Base-by-base conservation (phyloP, 2,329 filamentous ascomycete genomes). In the Triangularia setosa region DNA sequence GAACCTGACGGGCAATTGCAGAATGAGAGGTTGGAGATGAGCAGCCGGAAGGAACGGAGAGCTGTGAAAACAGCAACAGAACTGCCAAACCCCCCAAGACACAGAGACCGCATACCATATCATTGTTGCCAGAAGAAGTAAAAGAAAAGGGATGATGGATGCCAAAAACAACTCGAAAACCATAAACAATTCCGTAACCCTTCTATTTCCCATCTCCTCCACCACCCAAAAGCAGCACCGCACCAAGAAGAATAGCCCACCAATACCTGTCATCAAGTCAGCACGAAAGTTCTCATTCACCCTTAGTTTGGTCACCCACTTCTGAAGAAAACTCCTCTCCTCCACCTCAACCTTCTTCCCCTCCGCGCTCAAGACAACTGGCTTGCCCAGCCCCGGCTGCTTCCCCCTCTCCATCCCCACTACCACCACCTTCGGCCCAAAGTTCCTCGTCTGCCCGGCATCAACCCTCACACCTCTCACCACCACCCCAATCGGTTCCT, bases 301-400 rank as follows among this genome's bases (percentile, higher is more conserved):
- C 27, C 18, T 27, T 3, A 6, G 33, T 16, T 18, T 16, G 8
- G 12, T 23, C 7, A 72, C 80, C 71, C 79, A 89, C 87, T 88
- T 90, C 76, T 90, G 87, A 63, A 90, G 73, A 67, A 90, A 81
- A 1, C 83, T 81, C 82, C 89, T 90, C 78, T 90, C 86, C 62
- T 76, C 76, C 66, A 80, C 79, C 62, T 77, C 82, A 52, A 82
- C 81, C 74, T 84, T 80, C 77, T 81, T 86, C 16, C 87, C 87
- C 68, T 88, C 84, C 0, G 84, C 79, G 55, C 78, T 83, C 67
- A 90, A 75, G 57, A 89, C 83, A 40, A 90, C 80, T 2, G 87
- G 87, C 76, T 84, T 85, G 71, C 89, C 89, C 71, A 90, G 76
- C 69, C 81, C 81, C 1, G 86, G 86, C 72, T 83, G 80, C 73